These are phyloP conservation scores for Botryococcus braunii DNA, from an alignment of 163 green algal species.

Conservation along the genomic window DNA sequence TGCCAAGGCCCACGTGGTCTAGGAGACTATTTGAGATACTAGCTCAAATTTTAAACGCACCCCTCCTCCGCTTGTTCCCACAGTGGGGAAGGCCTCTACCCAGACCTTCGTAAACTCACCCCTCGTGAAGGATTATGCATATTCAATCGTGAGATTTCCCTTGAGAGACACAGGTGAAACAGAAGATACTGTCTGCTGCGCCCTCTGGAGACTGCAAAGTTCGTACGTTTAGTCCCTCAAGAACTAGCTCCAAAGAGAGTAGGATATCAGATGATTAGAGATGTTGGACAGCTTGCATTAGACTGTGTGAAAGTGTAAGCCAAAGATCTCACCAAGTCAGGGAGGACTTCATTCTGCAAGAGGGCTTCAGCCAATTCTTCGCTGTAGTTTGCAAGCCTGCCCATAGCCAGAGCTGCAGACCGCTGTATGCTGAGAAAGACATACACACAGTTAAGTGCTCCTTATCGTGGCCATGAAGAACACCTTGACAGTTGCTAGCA, in stretches of 20 bases:
- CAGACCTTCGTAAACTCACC: too few species aligned
- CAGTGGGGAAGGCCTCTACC: too few species aligned
- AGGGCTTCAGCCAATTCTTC: constrained; percentile 73
- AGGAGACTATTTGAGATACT: too few species aligned
- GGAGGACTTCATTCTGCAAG: constrained; percentile 73
- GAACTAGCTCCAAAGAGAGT: neutral
- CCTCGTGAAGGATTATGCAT: too few species aligned
- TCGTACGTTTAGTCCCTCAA: neutral
- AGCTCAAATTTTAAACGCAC: too few species aligned
- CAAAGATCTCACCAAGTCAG: constrained; percentile 57
- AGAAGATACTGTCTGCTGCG: neutral
- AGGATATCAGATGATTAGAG: constrained; percentile 1
- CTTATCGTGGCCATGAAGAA: too few species aligned
- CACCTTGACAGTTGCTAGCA: too few species aligned
- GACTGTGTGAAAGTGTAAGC: neutral
- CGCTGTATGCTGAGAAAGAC: constrained; percentile 81
- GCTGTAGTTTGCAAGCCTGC: constrained; percentile 71
- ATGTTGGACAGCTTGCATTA: constrained; percentile 7
- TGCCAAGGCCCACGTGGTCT: too few species aligned
- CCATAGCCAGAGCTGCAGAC: constrained; percentile 70
- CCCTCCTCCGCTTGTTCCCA: too few species aligned
- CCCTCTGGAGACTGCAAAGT: neutral
- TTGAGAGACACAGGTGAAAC: too few species aligned
- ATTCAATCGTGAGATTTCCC: too few species aligned
- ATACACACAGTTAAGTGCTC: too few species aligned